Percentiles rank a stretch among this genome's conserved stretches.
Evolutionary conservation across 345 rosid species (phyloP).

Genomic region (Chamaenerion angustifolium): DNA sequence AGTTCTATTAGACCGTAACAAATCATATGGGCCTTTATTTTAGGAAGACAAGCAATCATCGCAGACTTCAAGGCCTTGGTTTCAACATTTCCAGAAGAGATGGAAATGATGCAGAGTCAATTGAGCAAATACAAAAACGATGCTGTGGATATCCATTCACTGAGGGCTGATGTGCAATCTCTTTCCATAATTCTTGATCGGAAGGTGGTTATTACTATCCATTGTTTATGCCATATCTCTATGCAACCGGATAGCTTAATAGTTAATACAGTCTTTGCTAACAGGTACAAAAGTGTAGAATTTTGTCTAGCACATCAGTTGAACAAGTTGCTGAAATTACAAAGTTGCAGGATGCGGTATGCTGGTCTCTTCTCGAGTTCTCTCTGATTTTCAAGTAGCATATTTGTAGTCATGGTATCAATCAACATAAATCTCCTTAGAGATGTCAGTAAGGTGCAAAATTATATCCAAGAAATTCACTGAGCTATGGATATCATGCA

Average conservation of each 20-base stretch:
- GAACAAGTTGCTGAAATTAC: conserved; percentile 48
- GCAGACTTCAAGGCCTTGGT: conserved; percentile 76
- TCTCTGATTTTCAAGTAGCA: background rate
- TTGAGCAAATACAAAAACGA: conserved; percentile 58
- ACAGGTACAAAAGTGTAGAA: conserved; percentile 63
- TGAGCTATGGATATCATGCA: too few relatives aligned
- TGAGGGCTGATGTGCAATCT: conserved; percentile 69
- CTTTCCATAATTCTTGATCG: conserved; percentile 50
- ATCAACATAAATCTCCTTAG: too few relatives aligned
- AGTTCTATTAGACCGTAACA: background rate
- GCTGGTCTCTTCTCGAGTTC: conserved; percentile 14
- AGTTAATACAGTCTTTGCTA: conserved; percentile 13
- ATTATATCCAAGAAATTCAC: too few relatives aligned
- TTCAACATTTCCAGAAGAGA: conserved; percentile 83
- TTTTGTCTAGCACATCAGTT: conserved; percentile 36
- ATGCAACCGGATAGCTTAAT: conserved; percentile 1
- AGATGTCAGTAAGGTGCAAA: too few relatives aligned
- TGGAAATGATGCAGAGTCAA: conserved; percentile 73
- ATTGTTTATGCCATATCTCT: background rate
- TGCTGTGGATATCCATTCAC: conserved; percentile 62
- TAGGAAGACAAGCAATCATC: conserved; percentile 84
- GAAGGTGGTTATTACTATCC: conserved; percentile 41
- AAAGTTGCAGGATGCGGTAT: conserved; percentile 65
- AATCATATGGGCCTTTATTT: conserved; percentile 6
- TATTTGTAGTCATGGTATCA: too few relatives aligned